Base-by-base conservation (phyloP, 495 filamentous ascomycete genomes). In the Lophiotrema nucula region DNA sequence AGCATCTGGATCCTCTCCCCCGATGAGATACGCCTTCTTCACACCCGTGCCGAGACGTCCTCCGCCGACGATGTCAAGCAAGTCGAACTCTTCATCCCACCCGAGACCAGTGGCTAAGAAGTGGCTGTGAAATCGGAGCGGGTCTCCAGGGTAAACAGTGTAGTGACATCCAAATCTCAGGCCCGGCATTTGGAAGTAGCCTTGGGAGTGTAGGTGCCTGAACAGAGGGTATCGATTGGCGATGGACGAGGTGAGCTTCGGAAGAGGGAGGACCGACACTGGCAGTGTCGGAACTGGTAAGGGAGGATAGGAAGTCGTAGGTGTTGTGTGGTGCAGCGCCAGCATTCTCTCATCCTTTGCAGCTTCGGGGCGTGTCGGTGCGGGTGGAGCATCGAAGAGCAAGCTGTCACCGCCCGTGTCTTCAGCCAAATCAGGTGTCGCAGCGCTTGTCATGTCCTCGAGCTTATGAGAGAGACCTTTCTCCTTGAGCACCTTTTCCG, bases 151-250 rank as follows among this genome's bases (percentile, higher is more conserved):
- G 67, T 98, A 97, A 1, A 92, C 91, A 54, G 88, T 86, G 73
- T 90, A 96, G 67, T 96, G 84, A 66, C 90, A 95, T 27, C 93
- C 93, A 66, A 98, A 98, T 23, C 93, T 88, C 25, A 98, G 77
- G 8, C 95, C 93, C 1, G 93, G 95, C 38, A 87, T 88, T 35
- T 95, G 80, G 74, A 87, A 98, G 71, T 96, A 98, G 31, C 84
- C 86, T 13, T 80, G 74, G 6, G 79, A 73, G 64, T 97, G 91
- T 18, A 97, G 79, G 67, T 93, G 84, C 15, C 79, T 81, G 74
- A 84, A 89, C n/a, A 91, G 72, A 8, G 83, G 77, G 53, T 83
- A 84, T 0, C 77, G 82, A 1, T 72, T 57, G 3, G 80, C 79
- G 2, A 81, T 79, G n/a, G n/a, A n/a, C n/a, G n/a, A n/a, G n/a